Percentiles rank a stretch among this genome's conserved stretches.
Evolutionary conservation across 768 basidiomycete species (phyloP).

Genomic region (Tephrocybe sp.): DNA sequence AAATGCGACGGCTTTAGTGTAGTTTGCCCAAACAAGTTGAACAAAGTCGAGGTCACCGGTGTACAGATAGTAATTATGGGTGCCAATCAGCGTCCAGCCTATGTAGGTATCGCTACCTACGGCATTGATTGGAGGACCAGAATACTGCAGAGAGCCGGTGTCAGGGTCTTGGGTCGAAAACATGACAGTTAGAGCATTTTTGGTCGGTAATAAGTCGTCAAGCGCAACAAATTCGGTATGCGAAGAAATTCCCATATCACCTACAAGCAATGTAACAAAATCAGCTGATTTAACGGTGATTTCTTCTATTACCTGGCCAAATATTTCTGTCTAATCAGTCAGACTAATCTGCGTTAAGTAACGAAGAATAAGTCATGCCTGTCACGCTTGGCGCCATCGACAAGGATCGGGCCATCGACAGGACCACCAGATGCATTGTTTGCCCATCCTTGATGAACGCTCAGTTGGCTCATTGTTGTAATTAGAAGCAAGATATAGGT

Average conservation of each 20-base stretch:
- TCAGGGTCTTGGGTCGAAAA: conserved; percentile 42
- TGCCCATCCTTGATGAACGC: conserved; percentile 33
- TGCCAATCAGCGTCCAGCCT: conserved; percentile 46
- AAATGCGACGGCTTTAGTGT: conserved; percentile 34
- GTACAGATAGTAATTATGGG: conserved; percentile 40
- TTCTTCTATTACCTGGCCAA: conserved; percentile 19
- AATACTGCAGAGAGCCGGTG: conserved; percentile 45
- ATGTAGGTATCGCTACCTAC: conserved; percentile 43
- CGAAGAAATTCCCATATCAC: conserved; percentile 41
- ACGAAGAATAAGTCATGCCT: conserved; percentile 25
- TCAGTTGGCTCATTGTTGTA: not conserved
- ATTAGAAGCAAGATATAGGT: not conserved
- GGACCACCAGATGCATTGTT: conserved; percentile 48
- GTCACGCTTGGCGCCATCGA: conserved; percentile 53
- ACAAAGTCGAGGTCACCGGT: conserved; percentile 46
- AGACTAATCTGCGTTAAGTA: not conserved
- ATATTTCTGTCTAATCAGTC: conserved; percentile 22
- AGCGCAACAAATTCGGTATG: conserved; percentile 34
- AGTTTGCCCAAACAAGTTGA: conserved; percentile 40
- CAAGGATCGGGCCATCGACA: conserved; percentile 46
- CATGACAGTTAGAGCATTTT: conserved; percentile 48
- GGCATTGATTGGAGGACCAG: conserved; percentile 35
- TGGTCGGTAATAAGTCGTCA: conserved; percentile 34
- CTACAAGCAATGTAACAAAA: conserved; percentile 9
- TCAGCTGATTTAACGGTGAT: not conserved